Percentiles rank a stretch among this genome's conserved stretches.
Evolutionary conservation across 2,329 filamentous ascomycete species (phyloP).

Genomic region (Diaporthe ampelina): DNA sequence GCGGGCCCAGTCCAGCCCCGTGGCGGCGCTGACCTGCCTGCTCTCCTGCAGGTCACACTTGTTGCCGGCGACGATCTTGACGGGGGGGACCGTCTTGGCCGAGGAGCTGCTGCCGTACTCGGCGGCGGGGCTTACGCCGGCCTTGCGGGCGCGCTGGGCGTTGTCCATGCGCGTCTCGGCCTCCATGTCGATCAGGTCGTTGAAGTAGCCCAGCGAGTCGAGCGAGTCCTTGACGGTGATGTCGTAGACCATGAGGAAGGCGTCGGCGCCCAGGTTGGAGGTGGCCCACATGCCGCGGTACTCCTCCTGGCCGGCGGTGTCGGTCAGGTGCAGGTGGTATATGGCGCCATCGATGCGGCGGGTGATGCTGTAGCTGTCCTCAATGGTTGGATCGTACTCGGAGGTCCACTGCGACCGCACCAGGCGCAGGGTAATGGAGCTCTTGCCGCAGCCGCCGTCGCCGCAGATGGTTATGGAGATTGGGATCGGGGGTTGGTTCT

Average conservation of each 20-base stretch:
- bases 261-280: conserved; percentile 83
- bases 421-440: conserved; percentile 85
- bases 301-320: conserved; percentile 91
- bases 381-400: conserved; percentile 85
- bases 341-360: conserved; percentile 84
- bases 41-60: conserved; percentile 85
- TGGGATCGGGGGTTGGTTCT: conserved; percentile 61
- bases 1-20: conserved; percentile 84
- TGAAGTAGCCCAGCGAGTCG: conserved; percentile 81
- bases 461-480: conserved; percentile 88
- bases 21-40: conserved; percentile 76
- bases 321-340: conserved; percentile 84
- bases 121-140: conserved; percentile 51
- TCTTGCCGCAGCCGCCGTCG: conserved; percentile 88
- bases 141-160: conserved; percentile 65
- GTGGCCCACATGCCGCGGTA: conserved; percentile 89
- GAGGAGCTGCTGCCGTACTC: conserved; percentile 51
- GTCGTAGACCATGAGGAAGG: conserved; percentile 90
- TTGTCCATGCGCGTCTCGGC: conserved; percentile 77
- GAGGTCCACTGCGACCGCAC: conserved; percentile 88
- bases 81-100: conserved; percentile 72
- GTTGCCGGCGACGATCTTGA: conserved; percentile 89
- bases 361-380: conserved; percentile 88
- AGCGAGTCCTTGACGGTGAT: conserved; percentile 80
- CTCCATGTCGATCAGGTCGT: conserved; percentile 88